Base-by-base conservation (phyloP, 2,329 filamentous ascomycete genomes). In the Bipolaris oryzae region DNA sequence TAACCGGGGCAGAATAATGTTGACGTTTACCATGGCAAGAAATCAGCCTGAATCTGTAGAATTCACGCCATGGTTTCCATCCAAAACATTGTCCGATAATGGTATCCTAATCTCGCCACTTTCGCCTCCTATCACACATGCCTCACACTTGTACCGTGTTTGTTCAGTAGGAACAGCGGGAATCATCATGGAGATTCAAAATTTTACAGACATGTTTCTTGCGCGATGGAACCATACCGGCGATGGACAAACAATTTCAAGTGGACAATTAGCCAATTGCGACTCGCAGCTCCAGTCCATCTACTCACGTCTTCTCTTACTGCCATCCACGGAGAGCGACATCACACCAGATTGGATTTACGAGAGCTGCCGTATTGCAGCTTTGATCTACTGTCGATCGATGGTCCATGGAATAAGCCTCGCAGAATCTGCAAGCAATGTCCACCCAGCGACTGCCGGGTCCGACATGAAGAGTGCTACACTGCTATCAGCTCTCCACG, bases 361-460 rank as follows among this genome's bases (percentile, higher is more conserved):
- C 57, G 72, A 75, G 47, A 65, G 61, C 31, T 66, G 68, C 41
- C 72, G 72, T 16, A 57, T 76, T 6, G 68, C 73, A 25, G 66
- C 70, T 1, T 46, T 73, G 5, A 70, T 76, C 23, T 74, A 74
- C 53, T 69, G 68, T 39, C 63, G 69, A 25, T 68, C 67, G 1
- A 64, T 74, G n/a, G 58, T 73, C 13, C 62, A 73, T 25, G 60
- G 60, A 5, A 54, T 66, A n/a, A 57, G 69, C 13, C 53, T 74
- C 25, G 53, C 61, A 21, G 59, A 69, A 3, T 64, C 72, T 31
- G 69, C 63, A 31, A 61, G 58, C 38, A 55, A 60, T 9, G 54
- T 63, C 34, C 55, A 67, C 38, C 60, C 61, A 20, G 53, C 45
- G 25, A 57, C 50, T 45, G 54, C 62, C 34, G 53, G 52, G 5